These are phyloP conservation scores for Cytospora leucostoma DNA, from an alignment of 2,329 filamentous ascomycete species.

Conservation along the genomic window DNA sequence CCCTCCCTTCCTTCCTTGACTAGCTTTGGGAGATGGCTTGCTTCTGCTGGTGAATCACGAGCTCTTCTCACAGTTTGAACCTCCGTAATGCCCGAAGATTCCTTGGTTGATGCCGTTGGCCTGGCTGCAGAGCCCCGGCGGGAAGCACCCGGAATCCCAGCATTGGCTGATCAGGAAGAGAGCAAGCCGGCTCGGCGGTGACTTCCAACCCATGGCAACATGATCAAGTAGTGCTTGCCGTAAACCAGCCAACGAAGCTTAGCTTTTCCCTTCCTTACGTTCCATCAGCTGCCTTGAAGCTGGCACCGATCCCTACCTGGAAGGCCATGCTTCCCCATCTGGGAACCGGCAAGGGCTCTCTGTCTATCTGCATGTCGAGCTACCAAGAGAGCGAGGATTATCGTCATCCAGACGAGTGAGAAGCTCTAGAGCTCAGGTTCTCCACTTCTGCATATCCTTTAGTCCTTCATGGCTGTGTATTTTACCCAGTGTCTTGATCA, in stretches of 20 bases:
- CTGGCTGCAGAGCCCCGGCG: conserved; percentile 22
- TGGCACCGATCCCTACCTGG: conserved; percentile 17
- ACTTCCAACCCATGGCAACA: conserved; percentile 17
- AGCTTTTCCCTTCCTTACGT: conserved; percentile 17
- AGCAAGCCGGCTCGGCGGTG: conserved; percentile 16
- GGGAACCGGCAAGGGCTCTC: conserved; percentile 3
- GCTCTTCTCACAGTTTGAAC: background rate
- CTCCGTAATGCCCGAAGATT: background rate
- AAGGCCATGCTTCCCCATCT: background rate
- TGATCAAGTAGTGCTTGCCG: conserved; percentile 10
- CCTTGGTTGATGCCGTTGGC: conserved; percentile 27
- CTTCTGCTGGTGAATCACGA: conserved; percentile 9
- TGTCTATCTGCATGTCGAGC: conserved; percentile 11
- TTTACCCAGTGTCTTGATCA: background rate
- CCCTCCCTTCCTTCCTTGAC: conserved; percentile 5
- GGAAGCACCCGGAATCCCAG: conserved; percentile 6
- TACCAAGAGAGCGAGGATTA: conserved; percentile 1
- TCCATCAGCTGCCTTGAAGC: conserved; percentile 11
- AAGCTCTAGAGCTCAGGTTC: conserved; percentile 3
- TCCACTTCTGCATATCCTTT: background rate
- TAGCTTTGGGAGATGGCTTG: conserved; percentile 14
- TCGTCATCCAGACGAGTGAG: conserved; percentile 7
- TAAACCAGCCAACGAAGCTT: conserved; percentile 27
- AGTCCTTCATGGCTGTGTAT: background rate
- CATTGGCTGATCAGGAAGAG: conserved; percentile 2